Evolutionary conservation across 352 stramenopile genomes (phyloP), one percentile per base, ranked within the genome.

Genomic region (Globisporangium middletonii): DNA sequence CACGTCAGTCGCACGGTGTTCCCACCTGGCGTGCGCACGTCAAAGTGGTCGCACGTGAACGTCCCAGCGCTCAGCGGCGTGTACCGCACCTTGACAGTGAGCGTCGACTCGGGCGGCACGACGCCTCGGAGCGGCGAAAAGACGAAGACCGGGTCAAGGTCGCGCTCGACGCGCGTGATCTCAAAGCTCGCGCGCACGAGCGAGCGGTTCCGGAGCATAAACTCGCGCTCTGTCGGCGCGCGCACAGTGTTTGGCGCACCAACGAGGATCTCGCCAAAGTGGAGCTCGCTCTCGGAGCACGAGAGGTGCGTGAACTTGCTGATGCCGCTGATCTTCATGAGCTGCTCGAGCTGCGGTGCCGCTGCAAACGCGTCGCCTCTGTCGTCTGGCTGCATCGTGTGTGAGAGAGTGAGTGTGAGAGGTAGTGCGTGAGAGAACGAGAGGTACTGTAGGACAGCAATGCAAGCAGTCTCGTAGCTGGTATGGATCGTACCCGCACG

Each of bases 11-110:
- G 77, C 26, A 92, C 80, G 23, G 68, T 67, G 60, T 97, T 97
- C 4, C 92, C 90, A 37, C 92, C 90, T 0, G 90, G 89, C 4
- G 92, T 97, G 45, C 79, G 59, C 27, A 98, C 81, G 26, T 96
- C 68, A 61, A 96, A 98, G 60, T 94, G 79, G 48, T 98, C 93
- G 41, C 80, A 94, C 8, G 86, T 95, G 63, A 95, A 97, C 11
- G 70, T 93, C 3, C 93, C 92, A 0, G 79, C 76, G 33, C 84
- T 93, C 13, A 87, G 53, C 15, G 92, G 86, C 38, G 69, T 80
- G 62, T 96, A 98, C 3, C 68, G 67, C 19, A 97, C 77, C 33
- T 71, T 84, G 13, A 98, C 67, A 0, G 73, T 57, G 38, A 88
- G 48, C 23, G 68, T 74, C n/a, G 74, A 83, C 53, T 96, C 85